Evolutionary conservation across 2,329 filamentous ascomycete species (phyloP).

Genomic region (Fusarium verrucosum): DNA sequence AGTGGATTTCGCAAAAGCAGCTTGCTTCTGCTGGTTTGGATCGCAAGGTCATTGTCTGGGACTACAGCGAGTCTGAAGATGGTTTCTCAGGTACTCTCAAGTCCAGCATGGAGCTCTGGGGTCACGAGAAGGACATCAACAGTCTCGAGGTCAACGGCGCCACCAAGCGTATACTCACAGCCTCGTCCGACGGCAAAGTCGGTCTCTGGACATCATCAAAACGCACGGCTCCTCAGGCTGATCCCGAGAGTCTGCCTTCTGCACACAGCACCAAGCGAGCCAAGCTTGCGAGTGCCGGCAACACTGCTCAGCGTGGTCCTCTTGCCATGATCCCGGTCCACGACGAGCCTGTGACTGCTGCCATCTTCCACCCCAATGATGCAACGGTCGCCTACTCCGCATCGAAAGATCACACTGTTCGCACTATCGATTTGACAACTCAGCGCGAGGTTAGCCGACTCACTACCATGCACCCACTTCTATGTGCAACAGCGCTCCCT

Average conservation of each 20-base stretch:
- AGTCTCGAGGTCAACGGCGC: conserved; percentile 77
- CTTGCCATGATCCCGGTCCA: conserved; percentile 78
- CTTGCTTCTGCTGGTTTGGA: conserved; percentile 87
- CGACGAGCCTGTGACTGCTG: conserved; percentile 77
- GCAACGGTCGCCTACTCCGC: conserved; percentile 89
- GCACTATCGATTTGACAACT: conserved; percentile 91
- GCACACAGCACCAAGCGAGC: conserved; percentile 78
- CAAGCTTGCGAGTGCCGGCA: conserved; percentile 63
- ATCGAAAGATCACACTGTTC: conserved; percentile 89
- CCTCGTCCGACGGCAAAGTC: conserved; percentile 82
- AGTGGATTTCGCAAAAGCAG: conserved; percentile 80
- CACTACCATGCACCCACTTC: conserved; percentile 82
- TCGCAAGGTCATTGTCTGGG: conserved; percentile 88
- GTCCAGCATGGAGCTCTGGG: conserved; percentile 82
- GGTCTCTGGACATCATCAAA: conserved; percentile 91
- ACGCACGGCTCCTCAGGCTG: conserved; percentile 76
- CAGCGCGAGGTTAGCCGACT: conserved; percentile 80
- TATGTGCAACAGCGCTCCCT: conserved; percentile 79
- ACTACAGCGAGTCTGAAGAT: conserved; percentile 75
- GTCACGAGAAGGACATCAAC: conserved; percentile 79
- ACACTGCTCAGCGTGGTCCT: conserved; percentile 78
- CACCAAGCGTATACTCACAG: conserved; percentile 82
- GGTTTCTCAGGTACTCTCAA: conserved; percentile 70
- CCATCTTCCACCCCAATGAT: conserved; percentile 86
- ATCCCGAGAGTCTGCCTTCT: conserved; percentile 73